Base-by-base conservation (phyloP, 306 rosid species). In the Rosa multiflora region DNA sequence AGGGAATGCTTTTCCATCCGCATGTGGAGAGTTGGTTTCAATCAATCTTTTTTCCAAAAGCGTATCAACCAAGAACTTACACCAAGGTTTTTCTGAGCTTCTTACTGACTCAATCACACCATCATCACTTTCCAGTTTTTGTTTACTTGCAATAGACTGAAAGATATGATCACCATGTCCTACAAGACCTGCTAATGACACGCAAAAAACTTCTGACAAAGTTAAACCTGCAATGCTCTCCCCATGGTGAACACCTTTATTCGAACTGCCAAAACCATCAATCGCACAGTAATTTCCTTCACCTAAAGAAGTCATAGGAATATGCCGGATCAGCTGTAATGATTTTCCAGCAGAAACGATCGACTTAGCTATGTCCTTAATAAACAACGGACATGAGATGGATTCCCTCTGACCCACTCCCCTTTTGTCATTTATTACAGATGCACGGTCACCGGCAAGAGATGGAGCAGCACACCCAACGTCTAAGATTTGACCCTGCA, bases 341-440 rank as follows among this genome's bases (percentile, higher is more conserved):
- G 98, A 92, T 84, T 95, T 95, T 80, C 99, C 99, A 44, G 98
- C 95, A 77, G 99, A 93, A 79, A 95, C 82, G 75, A 95, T 82
- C 39, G 92, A 90, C 84, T 88, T 92, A 20, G 97, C 87, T 79
- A 95, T 84, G 72, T 88, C 95, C 88, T 87, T 92, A 66, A 92
- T 86, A 85, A 95, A 87, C 83, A 90, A 63, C 67, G 98, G 98
- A 82, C 97, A 92, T 47, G 90, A 75, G 80, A 82, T 62, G 56
- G 90, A 81, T 79, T 83, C 92, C 87, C 87, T 87, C 76, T 84
- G 79, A 48, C 83, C 79, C 56, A 77, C 80, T 84, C 85, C 94
- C 80, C 80, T 89, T 79, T 83, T 85, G 55, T 81, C 85, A 79
- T 78, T 78, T 78, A 85, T 44, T 49, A 70, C 68, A 77, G 91